Conservation (phyloP, 2,329 filamentous ascomycete genomes). For the Diplocarpon rosae region DNA sequence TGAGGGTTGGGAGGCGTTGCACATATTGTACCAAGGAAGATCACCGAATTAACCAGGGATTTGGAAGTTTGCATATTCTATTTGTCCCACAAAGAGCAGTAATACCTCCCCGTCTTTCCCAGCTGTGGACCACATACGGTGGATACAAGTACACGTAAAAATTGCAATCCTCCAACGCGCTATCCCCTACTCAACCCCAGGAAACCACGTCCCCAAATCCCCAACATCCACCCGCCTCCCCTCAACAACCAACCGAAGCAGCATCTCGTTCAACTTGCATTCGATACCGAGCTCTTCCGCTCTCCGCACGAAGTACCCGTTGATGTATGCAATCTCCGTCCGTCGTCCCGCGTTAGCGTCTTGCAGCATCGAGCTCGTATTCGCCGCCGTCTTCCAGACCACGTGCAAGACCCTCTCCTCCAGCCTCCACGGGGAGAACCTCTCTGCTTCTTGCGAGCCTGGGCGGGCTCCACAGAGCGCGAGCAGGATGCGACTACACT, state of each 20-base stretch:
- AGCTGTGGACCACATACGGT: no score
- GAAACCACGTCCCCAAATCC: slow-evolving; percentile 28
- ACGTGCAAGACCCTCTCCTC: slow-evolving; percentile 32
- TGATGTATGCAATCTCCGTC: slow-evolving; percentile 48
- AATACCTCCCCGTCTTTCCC: no score
- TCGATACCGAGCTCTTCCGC: slow-evolving; percentile 23
- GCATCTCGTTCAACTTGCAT: slow-evolving; percentile 31
- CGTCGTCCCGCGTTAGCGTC: slow-evolving; percentile 39
- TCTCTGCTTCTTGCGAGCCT: not conserved
- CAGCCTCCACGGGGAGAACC: slow-evolving; percentile 2
- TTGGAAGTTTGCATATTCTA: no score
- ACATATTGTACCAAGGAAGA: slow-evolving; percentile 13
- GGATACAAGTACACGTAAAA: no score
- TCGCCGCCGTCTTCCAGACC: slow-evolving; percentile 38
- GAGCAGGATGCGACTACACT: slow-evolving; percentile 64
- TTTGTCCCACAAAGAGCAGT: no score
- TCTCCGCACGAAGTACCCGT: slow-evolving; percentile 39
- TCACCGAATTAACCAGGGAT: no score
- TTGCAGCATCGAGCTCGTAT: slow-evolving; percentile 53
- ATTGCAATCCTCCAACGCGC: no score
- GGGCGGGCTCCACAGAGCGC: slow-evolving; percentile 17
- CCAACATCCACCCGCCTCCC: not conserved
- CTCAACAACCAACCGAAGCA: slow-evolving; percentile 26
- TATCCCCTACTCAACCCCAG: slow-evolving; percentile 23
- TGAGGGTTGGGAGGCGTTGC: slow-evolving; percentile 2